Base-by-base conservation (phyloP, 805 yeast species). In the Metschnikowia gruessii region DNA sequence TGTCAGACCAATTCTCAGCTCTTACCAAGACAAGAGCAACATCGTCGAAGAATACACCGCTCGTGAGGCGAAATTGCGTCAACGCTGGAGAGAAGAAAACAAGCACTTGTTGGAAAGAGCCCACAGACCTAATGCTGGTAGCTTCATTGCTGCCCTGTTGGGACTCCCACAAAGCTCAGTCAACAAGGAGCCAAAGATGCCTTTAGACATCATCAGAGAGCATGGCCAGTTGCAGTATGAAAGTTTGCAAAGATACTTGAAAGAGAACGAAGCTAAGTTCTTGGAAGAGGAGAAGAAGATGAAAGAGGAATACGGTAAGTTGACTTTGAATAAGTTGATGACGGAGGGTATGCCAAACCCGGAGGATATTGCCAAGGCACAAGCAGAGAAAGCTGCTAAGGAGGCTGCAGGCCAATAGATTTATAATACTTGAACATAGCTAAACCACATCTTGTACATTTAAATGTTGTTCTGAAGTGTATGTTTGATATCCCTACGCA, bases 211-310 rank as follows among this genome's bases (percentile, higher is more conserved):
- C 46, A 82, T 91, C 55, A 85, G 97, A 64, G 95, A 89, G 63
- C 92, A 87, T 63, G 97, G 96, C 58, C 96, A 89, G 68, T 80
- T 82, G 71, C 89, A 87, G 65, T 92, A 89, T 66, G 82, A 84
- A 58, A 81, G 82, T 57, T 86, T 89, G 81, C 82, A 83, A 70
- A 77, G 67, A 55, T 80, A 76, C 59, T 69, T 80, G 58, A 67
- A 74, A 52, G 83, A 79, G 59, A 77, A 80, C 62, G 81, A 80
- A 46, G 77, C 72, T 43, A 82, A 85, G 67, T 74, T 87, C 59
- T 76, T 90, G 57, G 88, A 85, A 60, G 96, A 91, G 72, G 95
- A 92, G 68, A 89, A 82, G 74, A 84, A 83, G 60, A 81, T 84
- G 63, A 86, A 87, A 68, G 92, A 87, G 62, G 80, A 87, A 61